Percentiles rank a stretch among this genome's conserved stretches.
Conservation (phyloP, 192 early-diverging fungal species). For the Backusella westeae region DNA sequence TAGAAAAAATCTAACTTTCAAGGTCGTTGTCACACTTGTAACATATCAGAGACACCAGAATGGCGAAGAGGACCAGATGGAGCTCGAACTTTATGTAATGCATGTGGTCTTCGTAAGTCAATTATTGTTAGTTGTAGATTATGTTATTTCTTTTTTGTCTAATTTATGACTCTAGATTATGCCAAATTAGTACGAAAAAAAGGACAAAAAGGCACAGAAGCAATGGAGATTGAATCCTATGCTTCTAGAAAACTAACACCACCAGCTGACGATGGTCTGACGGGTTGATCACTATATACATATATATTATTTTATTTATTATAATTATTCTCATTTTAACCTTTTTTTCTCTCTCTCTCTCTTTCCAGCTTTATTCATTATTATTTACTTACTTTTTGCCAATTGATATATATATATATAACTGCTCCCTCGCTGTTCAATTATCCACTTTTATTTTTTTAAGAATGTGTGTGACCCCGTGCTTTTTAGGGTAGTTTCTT, state of each 20-base stretch:
- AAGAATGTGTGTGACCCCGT: constrained; percentile 1
- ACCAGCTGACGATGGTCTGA: constrained; percentile 6
- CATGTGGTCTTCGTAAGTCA: constrained; percentile 48
- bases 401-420: neutral
- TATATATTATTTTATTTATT: neutral
- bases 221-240: constrained; percentile 4
- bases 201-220: constrained; percentile 4
- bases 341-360: neutral
- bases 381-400: neutral
- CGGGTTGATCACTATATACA: neutral
- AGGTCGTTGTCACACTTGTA: constrained; percentile 74
- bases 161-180: constrained; percentile 11
- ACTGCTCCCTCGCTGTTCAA: neutral
- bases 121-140: neutral
- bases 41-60: constrained; percentile 55
- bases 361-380: neutral
- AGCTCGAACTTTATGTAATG: constrained; percentile 46
- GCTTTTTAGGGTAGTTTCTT: constrained; percentile 5
- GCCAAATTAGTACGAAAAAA: constrained; percentile 11
- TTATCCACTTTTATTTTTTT: neutral
- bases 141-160: neutral
- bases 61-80: constrained; percentile 58
- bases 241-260: constrained; percentile 3
- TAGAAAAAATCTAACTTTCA: constrained; percentile 60
- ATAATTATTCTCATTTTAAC: neutral